Evolutionary conservation across 2,329 filamentous ascomycete genomes (phyloP).

Genomic region (Fusarium sp.): DNA sequence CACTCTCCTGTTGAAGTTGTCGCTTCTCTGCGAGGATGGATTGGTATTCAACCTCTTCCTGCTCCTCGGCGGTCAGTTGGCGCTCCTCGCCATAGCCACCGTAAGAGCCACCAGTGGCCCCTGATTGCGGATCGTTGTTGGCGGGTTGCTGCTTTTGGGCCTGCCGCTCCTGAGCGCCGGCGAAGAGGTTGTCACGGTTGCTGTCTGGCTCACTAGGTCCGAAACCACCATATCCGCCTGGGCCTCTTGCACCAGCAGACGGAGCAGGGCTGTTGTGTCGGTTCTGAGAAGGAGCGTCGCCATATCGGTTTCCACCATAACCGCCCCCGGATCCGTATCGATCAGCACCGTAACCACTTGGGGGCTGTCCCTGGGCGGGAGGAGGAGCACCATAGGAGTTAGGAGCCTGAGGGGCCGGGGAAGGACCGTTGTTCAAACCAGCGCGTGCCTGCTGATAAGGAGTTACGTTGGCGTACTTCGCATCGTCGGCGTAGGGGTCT

Average conservation of each 20-base stretch:
- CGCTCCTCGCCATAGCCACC: constrained; percentile 75
- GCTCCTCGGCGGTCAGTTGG: constrained; percentile 83
- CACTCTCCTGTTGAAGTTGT: constrained; percentile 81
- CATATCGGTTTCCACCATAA: constrained; percentile 67
- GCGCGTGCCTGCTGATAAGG: constrained; percentile 60
- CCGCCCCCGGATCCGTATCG: constrained; percentile 62
- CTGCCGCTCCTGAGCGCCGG: constrained; percentile 64
- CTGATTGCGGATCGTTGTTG: constrained; percentile 44
- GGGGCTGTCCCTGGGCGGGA: constrained; percentile 39
- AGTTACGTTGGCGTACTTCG: constrained; percentile 60
- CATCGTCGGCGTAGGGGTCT: constrained; percentile 66
- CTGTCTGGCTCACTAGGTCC: constrained; percentile 62
- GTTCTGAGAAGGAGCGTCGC: constrained; percentile 64
- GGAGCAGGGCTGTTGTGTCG: constrained; percentile 60
- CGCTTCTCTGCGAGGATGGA: constrained; percentile 66
- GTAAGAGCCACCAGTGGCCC: constrained; percentile 50
- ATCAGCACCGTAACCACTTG: constrained; percentile 64
- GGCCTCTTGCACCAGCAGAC: constrained; percentile 56
- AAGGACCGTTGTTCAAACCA: constrained; percentile 52
- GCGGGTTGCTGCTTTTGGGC: constrained; percentile 54
- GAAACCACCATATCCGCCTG: constrained; percentile 72
- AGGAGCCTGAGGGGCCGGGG: constrained; percentile 44
- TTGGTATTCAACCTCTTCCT: constrained; percentile 78
- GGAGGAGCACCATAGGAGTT: constrained; percentile 41
- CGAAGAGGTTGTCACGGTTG: constrained; percentile 73